Evolutionary conservation across 306 rosid species (phyloP).

Genomic region (Gleditsia sinensis): DNA sequence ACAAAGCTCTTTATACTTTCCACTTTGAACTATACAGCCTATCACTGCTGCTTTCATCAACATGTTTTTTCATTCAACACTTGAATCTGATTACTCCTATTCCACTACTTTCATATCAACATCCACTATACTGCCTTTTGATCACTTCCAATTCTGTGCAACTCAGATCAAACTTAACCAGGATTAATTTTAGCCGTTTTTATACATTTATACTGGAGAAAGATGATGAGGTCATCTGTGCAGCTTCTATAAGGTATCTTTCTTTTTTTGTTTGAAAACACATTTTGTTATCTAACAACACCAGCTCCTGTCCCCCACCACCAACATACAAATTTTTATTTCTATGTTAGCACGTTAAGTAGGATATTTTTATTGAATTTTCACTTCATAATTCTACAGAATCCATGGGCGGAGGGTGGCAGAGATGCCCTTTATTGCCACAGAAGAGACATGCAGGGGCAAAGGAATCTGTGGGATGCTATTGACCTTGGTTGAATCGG

Average conservation of each 20-base stretch:
- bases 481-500: constrained; percentile 30
- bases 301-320: not conserved
- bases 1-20: not conserved
- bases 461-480: constrained; percentile 31
- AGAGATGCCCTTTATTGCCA: constrained; percentile 45
- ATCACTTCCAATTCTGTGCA: not conserved
- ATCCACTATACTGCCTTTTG: not conserved
- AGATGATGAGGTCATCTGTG: constrained; percentile 38
- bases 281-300: not conserved
- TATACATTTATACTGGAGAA: constrained; percentile 44
- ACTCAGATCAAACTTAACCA: constrained; percentile 35
- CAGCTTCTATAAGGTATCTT: constrained; percentile 49
- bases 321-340: not conserved
- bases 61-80: not conserved
- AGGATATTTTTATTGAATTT: not conserved
- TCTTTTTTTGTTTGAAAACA: not conserved
- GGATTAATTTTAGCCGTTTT: constrained; percentile 44
- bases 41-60: too few species aligned
- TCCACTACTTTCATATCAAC: not conserved
- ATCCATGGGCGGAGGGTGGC: constrained; percentile 37
- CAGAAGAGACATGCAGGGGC: not conserved
- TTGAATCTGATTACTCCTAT: not conserved
- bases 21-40: too few species aligned
- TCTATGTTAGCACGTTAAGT: not conserved
- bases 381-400: constrained; percentile 12